phyloP scores from a whole-genome alignment of 1,284 basidiomycete genomes.

The Malassezia vespertilionis region DNA sequence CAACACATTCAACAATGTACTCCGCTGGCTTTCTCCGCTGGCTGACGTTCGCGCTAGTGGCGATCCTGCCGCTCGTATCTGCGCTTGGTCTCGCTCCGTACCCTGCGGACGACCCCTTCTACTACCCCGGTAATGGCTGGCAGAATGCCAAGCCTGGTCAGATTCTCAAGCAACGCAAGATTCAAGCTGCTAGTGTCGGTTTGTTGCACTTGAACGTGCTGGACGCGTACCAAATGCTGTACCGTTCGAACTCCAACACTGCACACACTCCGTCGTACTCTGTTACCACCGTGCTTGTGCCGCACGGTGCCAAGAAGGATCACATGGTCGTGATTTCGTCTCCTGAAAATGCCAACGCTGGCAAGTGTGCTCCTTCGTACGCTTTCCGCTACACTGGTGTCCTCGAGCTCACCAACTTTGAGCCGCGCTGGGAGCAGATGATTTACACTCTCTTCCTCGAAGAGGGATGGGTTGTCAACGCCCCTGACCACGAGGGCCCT shows the following conservation, averaged over 20 bases:
- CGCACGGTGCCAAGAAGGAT: constrained; percentile 17
- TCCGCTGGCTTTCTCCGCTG: constrained; percentile 8
- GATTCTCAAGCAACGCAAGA: constrained; percentile 24
- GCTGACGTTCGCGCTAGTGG: constrained; percentile 14
- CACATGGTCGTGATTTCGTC: constrained; percentile 12
- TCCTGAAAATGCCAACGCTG: constrained; percentile 25
- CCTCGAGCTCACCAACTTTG: constrained; percentile 20
- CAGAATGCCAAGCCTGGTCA: constrained; percentile 19
- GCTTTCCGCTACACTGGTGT: constrained; percentile 21
- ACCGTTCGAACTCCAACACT: constrained; percentile 19
- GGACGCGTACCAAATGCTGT: constrained; percentile 22
- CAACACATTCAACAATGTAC: constrained; percentile 8
- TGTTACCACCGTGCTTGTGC: constrained; percentile 30
- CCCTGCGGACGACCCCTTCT: constrained; percentile 17
- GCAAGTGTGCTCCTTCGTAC: constrained; percentile 30
- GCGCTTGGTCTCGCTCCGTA: constrained; percentile 6
- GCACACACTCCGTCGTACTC: constrained; percentile 15
- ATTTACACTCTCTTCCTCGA: constrained; percentile 29
- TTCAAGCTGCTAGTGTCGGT: constrained; percentile 24
- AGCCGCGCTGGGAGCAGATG: constrained; percentile 26
- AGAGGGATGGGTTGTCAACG: constrained; percentile 36
- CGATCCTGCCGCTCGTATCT: constrained; percentile 8
- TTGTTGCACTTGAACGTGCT: constrained; percentile 20
- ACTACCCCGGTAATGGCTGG: constrained; percentile 16
- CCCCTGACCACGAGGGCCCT: constrained; percentile 34